A percentile compares a stretch with the other conserved stretches of the same genome.
Conservation (phyloP, 495 filamentous ascomycete species). For the Aspergillus bridgeri region DNA sequence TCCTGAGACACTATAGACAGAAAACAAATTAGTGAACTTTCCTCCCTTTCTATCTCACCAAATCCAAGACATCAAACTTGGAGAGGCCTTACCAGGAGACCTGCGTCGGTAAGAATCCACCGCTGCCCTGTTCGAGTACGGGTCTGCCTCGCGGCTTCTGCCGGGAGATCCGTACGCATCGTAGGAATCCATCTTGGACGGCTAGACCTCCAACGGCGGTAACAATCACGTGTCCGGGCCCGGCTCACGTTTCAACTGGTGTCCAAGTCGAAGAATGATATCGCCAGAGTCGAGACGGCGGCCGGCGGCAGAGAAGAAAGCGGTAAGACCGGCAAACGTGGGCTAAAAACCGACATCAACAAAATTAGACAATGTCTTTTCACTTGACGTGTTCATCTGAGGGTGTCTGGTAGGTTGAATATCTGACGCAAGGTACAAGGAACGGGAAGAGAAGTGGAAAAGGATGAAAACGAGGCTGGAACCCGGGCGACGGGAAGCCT, state of each 20-base stretch:
- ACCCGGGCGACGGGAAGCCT: constrained; percentile 5
- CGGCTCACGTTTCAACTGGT: neutral
- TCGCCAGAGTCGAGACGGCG: constrained; percentile 2
- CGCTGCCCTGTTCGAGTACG: constrained; percentile 27
- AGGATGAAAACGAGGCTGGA: constrained; percentile 9
- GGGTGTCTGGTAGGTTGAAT: constrained; percentile 19
- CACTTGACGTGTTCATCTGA: constrained; percentile 10
- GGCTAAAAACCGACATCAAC: constrained; percentile 41
- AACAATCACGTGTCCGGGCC: neutral
- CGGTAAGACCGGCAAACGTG: constrained; percentile 17
- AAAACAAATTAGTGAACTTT: neutral
- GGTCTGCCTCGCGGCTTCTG: constrained; percentile 38
- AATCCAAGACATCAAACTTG: constrained; percentile 7
- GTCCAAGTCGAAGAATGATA: neutral
- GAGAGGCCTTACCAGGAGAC: constrained; percentile 47
- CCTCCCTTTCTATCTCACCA: neutral
- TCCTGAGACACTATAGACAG: constrained; percentile 39
- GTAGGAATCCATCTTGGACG: constrained; percentile 41
- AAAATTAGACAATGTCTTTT: constrained; percentile 37
- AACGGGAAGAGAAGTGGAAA: constrained; percentile 13
- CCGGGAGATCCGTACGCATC: constrained; percentile 40
- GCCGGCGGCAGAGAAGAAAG: constrained; percentile 1
- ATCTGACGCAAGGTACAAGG: constrained; percentile 21
- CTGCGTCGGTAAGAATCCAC: constrained; percentile 47
- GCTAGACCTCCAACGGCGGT: neutral